These are phyloP conservation scores for Ophiocytium majus DNA, from an alignment of 352 stramenopile species.

Conservation along the genomic window DNA sequence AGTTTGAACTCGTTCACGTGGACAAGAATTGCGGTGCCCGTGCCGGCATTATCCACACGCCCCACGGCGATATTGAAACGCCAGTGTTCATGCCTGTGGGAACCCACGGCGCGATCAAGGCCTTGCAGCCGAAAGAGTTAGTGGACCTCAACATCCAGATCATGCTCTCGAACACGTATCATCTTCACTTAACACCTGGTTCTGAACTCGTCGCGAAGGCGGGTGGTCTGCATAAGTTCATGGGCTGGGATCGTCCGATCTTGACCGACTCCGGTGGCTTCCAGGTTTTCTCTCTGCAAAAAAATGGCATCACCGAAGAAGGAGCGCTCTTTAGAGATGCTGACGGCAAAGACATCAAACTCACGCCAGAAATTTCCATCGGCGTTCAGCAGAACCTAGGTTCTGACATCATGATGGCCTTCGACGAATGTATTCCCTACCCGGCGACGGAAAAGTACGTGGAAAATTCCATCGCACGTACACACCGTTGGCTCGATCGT, in stretches of 20 bases:
- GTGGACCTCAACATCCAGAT: conserved; percentile 5
- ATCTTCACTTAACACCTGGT: no score
- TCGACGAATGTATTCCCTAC: conserved; percentile 12
- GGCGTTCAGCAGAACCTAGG: background rate
- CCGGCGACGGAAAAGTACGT: conserved; percentile 8
- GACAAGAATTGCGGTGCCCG: background rate
- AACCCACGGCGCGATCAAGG: conserved; percentile 9
- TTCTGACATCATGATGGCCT: conserved; percentile 15
- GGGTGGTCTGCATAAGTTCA: no score
- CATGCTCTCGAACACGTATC: no score
- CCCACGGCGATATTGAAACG: conserved; percentile 1
- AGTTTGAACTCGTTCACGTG: background rate
- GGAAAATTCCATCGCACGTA: conserved; percentile 4
- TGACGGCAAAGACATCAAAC: background rate
- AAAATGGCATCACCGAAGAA: no score
- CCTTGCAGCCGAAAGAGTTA: background rate
- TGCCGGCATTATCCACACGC: background rate
- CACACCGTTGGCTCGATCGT: conserved; percentile 8
- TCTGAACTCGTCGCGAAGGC: no score
- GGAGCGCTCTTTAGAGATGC: no score
- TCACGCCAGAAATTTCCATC: conserved; percentile 10
- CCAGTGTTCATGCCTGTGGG: conserved; percentile 4
- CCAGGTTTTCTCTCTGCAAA: no score
- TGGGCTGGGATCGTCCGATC: conserved; percentile 84
- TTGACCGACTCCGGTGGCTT: conserved; percentile 95